Conservation (phyloP, 371 early-diverging fungal genomes). For the Furculomyces boomerangus region DNA sequence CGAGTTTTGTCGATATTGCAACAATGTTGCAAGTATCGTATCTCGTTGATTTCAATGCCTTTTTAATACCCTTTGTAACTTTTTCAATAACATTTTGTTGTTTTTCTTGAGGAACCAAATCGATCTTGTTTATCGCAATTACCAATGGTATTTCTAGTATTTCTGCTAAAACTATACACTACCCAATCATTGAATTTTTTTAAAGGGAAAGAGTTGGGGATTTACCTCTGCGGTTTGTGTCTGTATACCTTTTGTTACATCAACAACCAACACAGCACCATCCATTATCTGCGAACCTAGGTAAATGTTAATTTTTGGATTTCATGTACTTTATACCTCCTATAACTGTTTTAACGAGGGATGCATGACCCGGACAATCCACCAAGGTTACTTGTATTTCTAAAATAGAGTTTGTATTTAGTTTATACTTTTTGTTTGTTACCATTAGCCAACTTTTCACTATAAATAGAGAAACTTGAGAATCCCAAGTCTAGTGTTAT, state of each 20-base stretch:
- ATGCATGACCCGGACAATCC: constrained; percentile 4
- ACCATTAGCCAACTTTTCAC: background rate
- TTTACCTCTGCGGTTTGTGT: constrained; percentile 1
- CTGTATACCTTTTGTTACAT: constrained; percentile 1
- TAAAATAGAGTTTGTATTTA: background rate
- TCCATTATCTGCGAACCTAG: constrained; percentile 2
- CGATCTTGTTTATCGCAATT: constrained; percentile 2
- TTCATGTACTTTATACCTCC: background rate
- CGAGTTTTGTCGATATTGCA: background rate
- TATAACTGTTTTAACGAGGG: background rate
- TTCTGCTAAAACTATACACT: constrained; percentile 3
- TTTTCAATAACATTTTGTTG: background rate
- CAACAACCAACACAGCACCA: background rate
- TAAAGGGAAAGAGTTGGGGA: background rate
- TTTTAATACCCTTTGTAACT: background rate
- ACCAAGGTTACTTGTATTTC: constrained; percentile 1
- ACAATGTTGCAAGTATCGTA: background rate
- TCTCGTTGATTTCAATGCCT: background rate
- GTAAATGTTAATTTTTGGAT: no score
- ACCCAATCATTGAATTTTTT: background rate
- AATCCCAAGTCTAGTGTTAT: constrained; percentile 1
- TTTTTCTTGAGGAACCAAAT: background rate
- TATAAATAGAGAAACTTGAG: background rate
- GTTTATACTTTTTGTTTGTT: background rate
- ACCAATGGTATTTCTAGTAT: background rate